These are phyloP conservation scores for Entamoeba invadens DNA, from an alignment of 208 protist genomes.

Conservation along the genomic window DNA sequence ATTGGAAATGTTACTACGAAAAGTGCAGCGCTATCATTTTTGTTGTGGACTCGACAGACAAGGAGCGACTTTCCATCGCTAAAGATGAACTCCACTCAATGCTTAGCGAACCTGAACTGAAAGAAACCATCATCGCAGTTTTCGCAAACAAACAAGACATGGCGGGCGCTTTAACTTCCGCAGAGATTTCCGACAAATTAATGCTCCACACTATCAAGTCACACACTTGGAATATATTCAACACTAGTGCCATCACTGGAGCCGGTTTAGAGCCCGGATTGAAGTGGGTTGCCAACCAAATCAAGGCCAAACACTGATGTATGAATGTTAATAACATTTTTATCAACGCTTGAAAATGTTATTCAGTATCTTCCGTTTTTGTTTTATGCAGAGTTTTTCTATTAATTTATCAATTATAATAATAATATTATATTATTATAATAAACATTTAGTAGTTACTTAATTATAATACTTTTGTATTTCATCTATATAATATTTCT, in stretches of 20 bases:
- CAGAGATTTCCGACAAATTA: not conserved
- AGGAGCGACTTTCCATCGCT: not conserved
- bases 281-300: not conserved
- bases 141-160: constrained; percentile 33
- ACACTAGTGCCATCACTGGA: not conserved
- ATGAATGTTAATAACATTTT: too few species aligned
- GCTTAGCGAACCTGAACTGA: not conserved
- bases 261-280: not conserved
- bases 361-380: too few species aligned
- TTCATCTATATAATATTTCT: too few species aligned
- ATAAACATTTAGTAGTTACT: too few species aligned
- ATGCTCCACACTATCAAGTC: not conserved
- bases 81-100: not conserved
- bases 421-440: too few species aligned
- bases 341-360: too few species aligned
- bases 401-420: too few species aligned
- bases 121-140: constrained; percentile 8
- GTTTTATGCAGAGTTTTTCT: too few species aligned
- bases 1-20: constrained; percentile 23
- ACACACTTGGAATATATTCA: not conserved
- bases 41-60: constrained; percentile 23
- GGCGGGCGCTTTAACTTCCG: not conserved
- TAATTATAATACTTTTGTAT: too few species aligned
- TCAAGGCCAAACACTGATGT: not conserved
- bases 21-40: constrained; percentile 13